Percentiles rank a stretch among this genome's conserved stretches.
phyloP scores from a whole-genome alignment of 2,329 filamentous ascomycete genomes.

The Colletotrichum salicis region DNA sequence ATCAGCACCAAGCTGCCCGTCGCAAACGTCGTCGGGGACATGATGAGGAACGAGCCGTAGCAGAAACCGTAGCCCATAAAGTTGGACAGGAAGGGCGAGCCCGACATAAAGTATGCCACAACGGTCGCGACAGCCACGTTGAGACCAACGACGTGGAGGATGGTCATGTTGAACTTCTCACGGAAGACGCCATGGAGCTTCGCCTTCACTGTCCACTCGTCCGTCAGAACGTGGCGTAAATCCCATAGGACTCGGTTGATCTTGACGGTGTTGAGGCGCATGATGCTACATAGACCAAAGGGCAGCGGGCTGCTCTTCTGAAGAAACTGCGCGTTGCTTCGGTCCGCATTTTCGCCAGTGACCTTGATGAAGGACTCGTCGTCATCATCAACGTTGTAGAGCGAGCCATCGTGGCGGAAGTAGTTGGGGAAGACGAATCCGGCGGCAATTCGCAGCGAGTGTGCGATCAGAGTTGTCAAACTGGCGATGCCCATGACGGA shows the following conservation, averaged over 20 bases:
- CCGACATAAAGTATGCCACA: slow-evolving; percentile 74
- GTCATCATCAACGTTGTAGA: slow-evolving; percentile 59
- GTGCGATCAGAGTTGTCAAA: slow-evolving; percentile 78
- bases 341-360: neutral
- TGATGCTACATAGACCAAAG: slow-evolving; percentile 37
- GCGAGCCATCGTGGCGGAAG: slow-evolving; percentile 63
- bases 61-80: slow-evolving; percentile 88
- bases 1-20: slow-evolving; percentile 82
- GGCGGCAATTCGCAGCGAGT: slow-evolving; percentile 71
- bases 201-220: slow-evolving; percentile 62
- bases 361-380: slow-evolving; percentile 48
- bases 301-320: slow-evolving; percentile 45
- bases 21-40: slow-evolving; percentile 89
- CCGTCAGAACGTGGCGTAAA: slow-evolving; percentile 59
- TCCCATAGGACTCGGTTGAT: slow-evolving; percentile 55
- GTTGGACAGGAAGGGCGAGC: slow-evolving; percentile 75
- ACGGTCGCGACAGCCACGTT: slow-evolving; percentile 64
- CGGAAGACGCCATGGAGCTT: slow-evolving; percentile 62
- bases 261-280: slow-evolving; percentile 2
- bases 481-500: slow-evolving; percentile 82
- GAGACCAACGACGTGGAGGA: slow-evolving; percentile 68
- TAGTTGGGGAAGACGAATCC: slow-evolving; percentile 79
- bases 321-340: neutral
- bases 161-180: slow-evolving; percentile 61
- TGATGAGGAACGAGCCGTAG: slow-evolving; percentile 81